Evolutionary conservation across 1,139 yeast genomes (phyloP).

Genomic region (Taphrina populina): DNA sequence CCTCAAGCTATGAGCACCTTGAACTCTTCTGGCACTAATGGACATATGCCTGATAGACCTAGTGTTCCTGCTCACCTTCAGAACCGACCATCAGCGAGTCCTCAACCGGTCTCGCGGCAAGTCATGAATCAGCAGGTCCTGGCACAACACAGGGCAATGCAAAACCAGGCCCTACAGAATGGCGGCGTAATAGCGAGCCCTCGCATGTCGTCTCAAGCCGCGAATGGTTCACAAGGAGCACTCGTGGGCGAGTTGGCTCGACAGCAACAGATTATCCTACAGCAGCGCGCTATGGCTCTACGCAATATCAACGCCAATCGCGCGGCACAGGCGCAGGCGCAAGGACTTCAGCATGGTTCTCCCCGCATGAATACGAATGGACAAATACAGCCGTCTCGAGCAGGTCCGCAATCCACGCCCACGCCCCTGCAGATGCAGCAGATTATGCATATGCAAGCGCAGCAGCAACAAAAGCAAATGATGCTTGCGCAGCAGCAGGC

Average conservation of each 20-base stretch:
- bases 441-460: constrained; percentile 32
- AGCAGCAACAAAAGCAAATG: constrained; percentile 30
- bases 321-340: constrained; percentile 18
- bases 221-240: neutral
- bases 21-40: neutral
- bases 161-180: constrained; percentile 9
- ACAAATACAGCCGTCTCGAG: constrained; percentile 27
- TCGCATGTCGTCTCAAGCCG: constrained; percentile 2
- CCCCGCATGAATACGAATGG: constrained; percentile 12
- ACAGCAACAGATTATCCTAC: constrained; percentile 27
- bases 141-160: constrained; percentile 19
- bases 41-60: constrained; percentile 9
- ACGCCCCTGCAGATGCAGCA: constrained; percentile 32
- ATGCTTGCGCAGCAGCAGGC: constrained; percentile 23
- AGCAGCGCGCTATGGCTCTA: constrained; percentile 30
- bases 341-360: neutral
- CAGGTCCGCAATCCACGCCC: constrained; percentile 25
- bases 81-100: constrained; percentile 18
- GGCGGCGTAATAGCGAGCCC: constrained; percentile 13
- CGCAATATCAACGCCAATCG: constrained; percentile 22
- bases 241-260: constrained; percentile 21
- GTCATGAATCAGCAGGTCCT: constrained; percentile 15
- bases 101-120: constrained; percentile 16
- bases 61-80: constrained; percentile 17
- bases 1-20: neutral